These are phyloP conservation scores for Claviceps africana DNA, from an alignment of 2,329 filamentous ascomycete genomes.

Conservation along the genomic window DNA sequence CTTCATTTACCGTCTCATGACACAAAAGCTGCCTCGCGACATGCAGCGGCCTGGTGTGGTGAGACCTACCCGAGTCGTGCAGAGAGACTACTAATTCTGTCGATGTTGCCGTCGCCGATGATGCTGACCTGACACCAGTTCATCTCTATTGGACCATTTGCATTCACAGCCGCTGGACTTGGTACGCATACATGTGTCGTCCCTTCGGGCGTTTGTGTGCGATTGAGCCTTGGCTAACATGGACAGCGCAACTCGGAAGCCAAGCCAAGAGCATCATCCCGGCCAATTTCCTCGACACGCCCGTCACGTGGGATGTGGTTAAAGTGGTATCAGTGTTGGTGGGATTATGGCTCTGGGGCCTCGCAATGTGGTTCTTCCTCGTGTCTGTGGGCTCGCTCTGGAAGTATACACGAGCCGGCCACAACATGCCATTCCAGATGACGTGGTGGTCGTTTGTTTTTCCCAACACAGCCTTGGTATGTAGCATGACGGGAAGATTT, in stretches of 20 bases:
- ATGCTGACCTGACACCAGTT: slow-evolving; percentile 32
- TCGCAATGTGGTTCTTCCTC: slow-evolving; percentile 77
- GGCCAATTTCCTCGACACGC: slow-evolving; percentile 25
- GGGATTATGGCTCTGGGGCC: slow-evolving; percentile 67
- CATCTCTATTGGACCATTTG: slow-evolving; percentile 65
- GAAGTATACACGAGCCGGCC: slow-evolving; percentile 44
- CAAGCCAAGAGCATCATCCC: slow-evolving; percentile 30
- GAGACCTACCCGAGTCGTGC: slow-evolving; percentile 8
- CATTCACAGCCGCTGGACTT: slow-evolving; percentile 37
- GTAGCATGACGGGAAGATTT: slow-evolving; percentile 4
- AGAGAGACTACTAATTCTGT: too few species aligned
- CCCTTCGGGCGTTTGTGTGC: not conserved
- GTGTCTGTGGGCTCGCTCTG: slow-evolving; percentile 64
- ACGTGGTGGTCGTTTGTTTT: slow-evolving; percentile 78
- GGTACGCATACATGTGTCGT: not conserved
- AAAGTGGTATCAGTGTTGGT: slow-evolving; percentile 42
- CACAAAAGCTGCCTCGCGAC: slow-evolving; percentile 68
- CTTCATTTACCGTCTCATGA: slow-evolving; percentile 79
- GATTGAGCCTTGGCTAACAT: not conserved
- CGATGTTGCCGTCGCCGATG: not conserved
- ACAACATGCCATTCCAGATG: slow-evolving; percentile 63
- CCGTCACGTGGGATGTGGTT: slow-evolving; percentile 29
- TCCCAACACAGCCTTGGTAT: slow-evolving; percentile 57
- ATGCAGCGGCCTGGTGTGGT: slow-evolving; percentile 61
- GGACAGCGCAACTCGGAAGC: slow-evolving; percentile 28